phyloP scores from a whole-genome alignment of 805 yeast species.

The Blastobotrys attinorum region DNA sequence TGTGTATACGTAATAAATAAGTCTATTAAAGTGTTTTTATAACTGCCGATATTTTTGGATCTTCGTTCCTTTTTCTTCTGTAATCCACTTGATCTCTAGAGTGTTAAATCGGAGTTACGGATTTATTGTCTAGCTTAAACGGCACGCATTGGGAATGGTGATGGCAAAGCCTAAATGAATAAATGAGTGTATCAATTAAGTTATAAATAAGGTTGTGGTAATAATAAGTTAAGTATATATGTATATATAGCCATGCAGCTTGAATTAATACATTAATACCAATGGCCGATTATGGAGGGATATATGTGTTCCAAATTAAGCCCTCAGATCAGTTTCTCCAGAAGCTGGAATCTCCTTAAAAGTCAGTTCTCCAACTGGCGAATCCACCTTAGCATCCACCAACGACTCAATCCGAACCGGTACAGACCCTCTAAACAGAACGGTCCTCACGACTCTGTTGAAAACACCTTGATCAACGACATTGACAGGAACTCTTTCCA shows the following conservation, averaged over 20 bases:
- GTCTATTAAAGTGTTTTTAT: neutral
- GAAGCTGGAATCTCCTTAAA: constrained; percentile 16
- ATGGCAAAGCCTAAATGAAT: no score
- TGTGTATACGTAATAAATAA: neutral
- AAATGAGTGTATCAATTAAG: no score
- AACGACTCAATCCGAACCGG: constrained; percentile 30
- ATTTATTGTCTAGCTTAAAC: no score
- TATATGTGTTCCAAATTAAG: neutral
- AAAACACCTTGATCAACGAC: constrained; percentile 37
- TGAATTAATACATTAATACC: neutral
- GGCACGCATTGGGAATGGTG: no score
- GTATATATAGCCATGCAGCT: neutral
- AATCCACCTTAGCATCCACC: constrained; percentile 27
- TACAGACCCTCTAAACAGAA: constrained; percentile 36
- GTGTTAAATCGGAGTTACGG: no score
- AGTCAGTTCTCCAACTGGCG: constrained; percentile 30
- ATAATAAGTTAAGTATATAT: neutral
- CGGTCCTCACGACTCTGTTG: constrained; percentile 36
- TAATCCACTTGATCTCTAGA: no score
- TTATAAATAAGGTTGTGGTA: no score
- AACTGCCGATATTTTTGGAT: no score
- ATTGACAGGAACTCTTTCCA: constrained; percentile 37
- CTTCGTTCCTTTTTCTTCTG: no score
- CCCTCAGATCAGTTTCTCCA: constrained; percentile 18
- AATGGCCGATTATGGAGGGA: neutral